Evolutionary conservation across 495 filamentous ascomycete genomes (phyloP).

Genomic region (Podospora didyma): DNA sequence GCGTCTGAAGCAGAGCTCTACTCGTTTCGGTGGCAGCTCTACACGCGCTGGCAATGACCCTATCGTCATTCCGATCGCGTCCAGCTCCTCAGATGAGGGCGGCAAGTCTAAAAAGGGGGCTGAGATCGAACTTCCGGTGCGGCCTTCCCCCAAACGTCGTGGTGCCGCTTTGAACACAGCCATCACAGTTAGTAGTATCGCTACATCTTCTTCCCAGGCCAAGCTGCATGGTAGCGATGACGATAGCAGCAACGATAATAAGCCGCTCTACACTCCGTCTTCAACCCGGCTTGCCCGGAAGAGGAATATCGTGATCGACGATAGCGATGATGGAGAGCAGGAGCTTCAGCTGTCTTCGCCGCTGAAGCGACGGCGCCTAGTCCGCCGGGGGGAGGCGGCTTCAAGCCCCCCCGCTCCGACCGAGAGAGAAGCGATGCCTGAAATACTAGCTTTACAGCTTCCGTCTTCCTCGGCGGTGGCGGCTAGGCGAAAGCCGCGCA

Average conservation of each 20-base stretch:
- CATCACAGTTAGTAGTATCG: not conserved
- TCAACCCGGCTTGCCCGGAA: not conserved
- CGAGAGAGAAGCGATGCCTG: constrained; percentile 1
- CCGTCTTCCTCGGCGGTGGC: not conserved
- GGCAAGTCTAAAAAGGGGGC: too few relatives aligned
- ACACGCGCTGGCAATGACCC: too few relatives aligned
- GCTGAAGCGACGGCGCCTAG: constrained; percentile 9
- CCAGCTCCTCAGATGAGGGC: too few relatives aligned
- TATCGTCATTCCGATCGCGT: too few relatives aligned
- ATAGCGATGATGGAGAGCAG: constrained; percentile 5
- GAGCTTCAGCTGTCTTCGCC: constrained; percentile 1
- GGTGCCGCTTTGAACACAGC: not conserved
- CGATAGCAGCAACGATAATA: constrained; percentile 8
- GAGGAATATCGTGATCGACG: constrained; percentile 8
- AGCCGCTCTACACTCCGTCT: constrained; percentile 11
- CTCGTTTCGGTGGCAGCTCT: too few relatives aligned
- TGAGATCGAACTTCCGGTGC: too few relatives aligned
- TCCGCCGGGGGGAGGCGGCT: not conserved
- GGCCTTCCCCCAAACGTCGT: too few relatives aligned
- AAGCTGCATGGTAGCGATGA: not conserved
- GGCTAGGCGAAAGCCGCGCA: constrained; percentile 10
- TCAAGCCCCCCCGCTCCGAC: constrained; percentile 5
- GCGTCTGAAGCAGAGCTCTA: too few relatives aligned
- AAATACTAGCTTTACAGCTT: not conserved
- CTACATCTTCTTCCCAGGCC: not conserved